These are phyloP conservation scores for Clarireedia monteithiana DNA, from an alignment of 2,329 filamentous ascomycete genomes.

Conservation along the genomic window DNA sequence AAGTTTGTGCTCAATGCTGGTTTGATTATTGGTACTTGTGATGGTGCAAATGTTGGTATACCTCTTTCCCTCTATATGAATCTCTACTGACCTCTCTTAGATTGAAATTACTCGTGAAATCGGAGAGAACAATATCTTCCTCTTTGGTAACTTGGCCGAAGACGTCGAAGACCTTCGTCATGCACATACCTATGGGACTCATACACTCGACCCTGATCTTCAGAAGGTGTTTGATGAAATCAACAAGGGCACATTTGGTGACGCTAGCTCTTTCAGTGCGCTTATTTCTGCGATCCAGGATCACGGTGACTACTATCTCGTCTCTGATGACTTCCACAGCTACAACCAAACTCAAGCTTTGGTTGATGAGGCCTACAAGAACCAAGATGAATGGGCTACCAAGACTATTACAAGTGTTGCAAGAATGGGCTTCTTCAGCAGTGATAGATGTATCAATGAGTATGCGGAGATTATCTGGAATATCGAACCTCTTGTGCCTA, in stretches of 20 bases:
- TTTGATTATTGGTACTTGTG: slow-evolving; percentile 94
- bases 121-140: slow-evolving; percentile 94
- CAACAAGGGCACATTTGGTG: slow-evolving; percentile 72
- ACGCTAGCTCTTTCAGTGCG: slow-evolving; percentile 68
- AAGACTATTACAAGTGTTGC: slow-evolving; percentile 86
- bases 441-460: slow-evolving; percentile 91
- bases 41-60: slow-evolving; percentile 81
- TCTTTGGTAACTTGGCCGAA: slow-evolving; percentile 92
- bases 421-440: slow-evolving; percentile 96
- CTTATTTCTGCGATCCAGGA: slow-evolving; percentile 79
- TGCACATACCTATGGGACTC: slow-evolving; percentile 73
- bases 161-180: slow-evolving; percentile 96
- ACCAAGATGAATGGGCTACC: slow-evolving; percentile 86
- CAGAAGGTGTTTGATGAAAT: slow-evolving; percentile 78
- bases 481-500: slow-evolving; percentile 57
- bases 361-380: slow-evolving; percentile 85
- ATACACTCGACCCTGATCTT: slow-evolving; percentile 70
- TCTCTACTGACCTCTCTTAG: slow-evolving; percentile 32
- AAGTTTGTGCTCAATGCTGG: slow-evolving; percentile 98
- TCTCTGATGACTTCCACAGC: slow-evolving; percentile 94
- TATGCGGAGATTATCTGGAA: slow-evolving; percentile 99
- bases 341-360: slow-evolving; percentile 87
- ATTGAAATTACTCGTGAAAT: slow-evolving; percentile 98
- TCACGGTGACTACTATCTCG: slow-evolving; percentile 95
- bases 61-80: too few relatives aligned